phyloP scores from a whole-genome alignment of 179 eudicot genomes.

The Beta macrorhiza region DNA sequence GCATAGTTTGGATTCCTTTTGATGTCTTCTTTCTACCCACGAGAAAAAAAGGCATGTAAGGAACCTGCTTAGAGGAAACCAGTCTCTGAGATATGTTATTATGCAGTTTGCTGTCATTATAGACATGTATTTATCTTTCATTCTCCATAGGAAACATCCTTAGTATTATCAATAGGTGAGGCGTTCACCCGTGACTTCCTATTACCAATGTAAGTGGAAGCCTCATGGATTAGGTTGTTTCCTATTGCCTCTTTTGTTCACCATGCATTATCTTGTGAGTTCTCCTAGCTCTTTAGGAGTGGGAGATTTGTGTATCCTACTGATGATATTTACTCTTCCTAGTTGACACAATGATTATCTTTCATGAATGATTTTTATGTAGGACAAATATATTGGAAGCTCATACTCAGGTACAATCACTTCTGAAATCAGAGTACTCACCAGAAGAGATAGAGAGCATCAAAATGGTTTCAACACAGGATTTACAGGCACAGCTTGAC shows the following conservation, averaged over 20 bases:
- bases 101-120: not conserved
- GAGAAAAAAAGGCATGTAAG: not conserved
- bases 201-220: not conserved
- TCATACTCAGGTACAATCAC: conserved; percentile 60
- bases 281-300: not conserved
- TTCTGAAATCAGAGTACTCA: conserved; percentile 69
- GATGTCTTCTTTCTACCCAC: not conserved
- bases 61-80: not conserved
- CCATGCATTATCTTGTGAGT: not conserved
- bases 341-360: not conserved
- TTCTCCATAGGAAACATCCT: not conserved
- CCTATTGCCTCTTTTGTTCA: not conserved
- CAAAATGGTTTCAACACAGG: conserved; percentile 59
- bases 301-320: not conserved
- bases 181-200: not conserved
- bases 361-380: conserved; percentile 14
- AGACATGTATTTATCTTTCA: not conserved
- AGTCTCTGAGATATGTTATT: not conserved
- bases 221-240: not conserved
- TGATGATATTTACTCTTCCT: not conserved
- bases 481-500: conserved; percentile 75
- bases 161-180: not conserved
- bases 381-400: conserved; percentile 90
- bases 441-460: conserved; percentile 50
- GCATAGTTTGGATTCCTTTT: not conserved